phyloP scores from a whole-genome alignment of 352 stramenopile species.

The Pythium biforme region DNA sequence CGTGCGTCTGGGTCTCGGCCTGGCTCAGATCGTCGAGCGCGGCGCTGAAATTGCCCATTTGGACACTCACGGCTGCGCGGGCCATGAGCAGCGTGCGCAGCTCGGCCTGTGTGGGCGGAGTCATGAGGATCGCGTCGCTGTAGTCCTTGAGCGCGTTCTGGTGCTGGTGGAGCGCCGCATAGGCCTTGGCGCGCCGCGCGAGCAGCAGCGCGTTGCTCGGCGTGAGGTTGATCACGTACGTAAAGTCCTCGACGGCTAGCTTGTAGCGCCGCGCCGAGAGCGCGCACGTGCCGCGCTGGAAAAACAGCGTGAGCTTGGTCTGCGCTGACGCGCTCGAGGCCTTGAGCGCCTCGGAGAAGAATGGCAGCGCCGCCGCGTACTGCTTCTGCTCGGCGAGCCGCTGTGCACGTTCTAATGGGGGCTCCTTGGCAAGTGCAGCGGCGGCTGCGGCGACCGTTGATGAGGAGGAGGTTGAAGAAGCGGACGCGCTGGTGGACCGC shows the following conservation, averaged over 20 bases:
- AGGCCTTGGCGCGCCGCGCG: slow-evolving; percentile 60
- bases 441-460: not conserved
- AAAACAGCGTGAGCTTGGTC: slow-evolving; percentile 54
- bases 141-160: slow-evolving; percentile 63
- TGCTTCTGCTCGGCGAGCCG: slow-evolving; percentile 56
- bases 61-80: slow-evolving; percentile 47
- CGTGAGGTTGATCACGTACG: slow-evolving; percentile 61
- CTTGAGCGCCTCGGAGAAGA: slow-evolving; percentile 53
- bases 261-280: slow-evolving; percentile 54
- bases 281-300: slow-evolving; percentile 62
- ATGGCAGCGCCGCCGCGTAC: slow-evolving; percentile 52
- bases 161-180: slow-evolving; percentile 50
- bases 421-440: slow-evolving; percentile 8
- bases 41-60: slow-evolving; percentile 51
- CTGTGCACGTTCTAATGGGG: slow-evolving; percentile 38
- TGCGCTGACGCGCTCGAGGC: slow-evolving; percentile 27
- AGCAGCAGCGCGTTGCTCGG: slow-evolving; percentile 68
- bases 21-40: slow-evolving; percentile 55
- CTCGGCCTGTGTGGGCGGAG: slow-evolving; percentile 27
- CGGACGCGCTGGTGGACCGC: slow-evolving; percentile 7
- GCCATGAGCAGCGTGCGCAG: slow-evolving; percentile 49
- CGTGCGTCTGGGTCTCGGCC: slow-evolving; percentile 37
- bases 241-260: slow-evolving; percentile 71
- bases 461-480: not conserved
- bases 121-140: slow-evolving; percentile 57